These are phyloP conservation scores for Articulospora tetracladia DNA, from an alignment of 495 filamentous ascomycete species.

Conservation along the genomic window DNA sequence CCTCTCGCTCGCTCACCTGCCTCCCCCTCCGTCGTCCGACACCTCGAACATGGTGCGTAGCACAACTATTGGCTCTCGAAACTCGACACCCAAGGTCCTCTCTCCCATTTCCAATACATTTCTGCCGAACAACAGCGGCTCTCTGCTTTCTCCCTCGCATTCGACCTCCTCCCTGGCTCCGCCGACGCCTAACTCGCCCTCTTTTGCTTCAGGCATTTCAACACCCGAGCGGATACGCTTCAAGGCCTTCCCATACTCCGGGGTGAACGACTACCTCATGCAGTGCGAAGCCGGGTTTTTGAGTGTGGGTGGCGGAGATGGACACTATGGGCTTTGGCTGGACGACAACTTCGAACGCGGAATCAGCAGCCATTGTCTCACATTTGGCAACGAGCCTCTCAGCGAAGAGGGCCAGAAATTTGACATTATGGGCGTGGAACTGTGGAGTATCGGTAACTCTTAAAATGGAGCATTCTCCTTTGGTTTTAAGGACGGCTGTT, in stretches of 20 bases:
- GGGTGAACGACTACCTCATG: conserved; percentile 94
- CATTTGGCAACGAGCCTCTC: conserved; percentile 94
- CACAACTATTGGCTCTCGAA: conserved; percentile 51
- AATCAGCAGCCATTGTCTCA: conserved; percentile 74
- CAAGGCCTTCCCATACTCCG: conserved; percentile 95
- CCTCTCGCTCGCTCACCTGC: conserved; percentile 48
- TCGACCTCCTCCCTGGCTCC: conserved; percentile 21
- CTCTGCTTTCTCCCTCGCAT: conserved; percentile 55
- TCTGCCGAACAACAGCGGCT: conserved; percentile 59
- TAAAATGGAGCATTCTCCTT: too few species aligned
- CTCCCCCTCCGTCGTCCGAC: conserved; percentile 72
- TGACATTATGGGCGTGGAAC: conserved; percentile 84
- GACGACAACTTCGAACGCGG: conserved; percentile 85
- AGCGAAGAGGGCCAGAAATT: conserved; percentile 94
- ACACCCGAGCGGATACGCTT: conserved; percentile 66
- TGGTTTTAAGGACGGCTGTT: neutral
- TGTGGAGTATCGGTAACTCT: conserved; percentile 71
- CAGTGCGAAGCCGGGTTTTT: conserved; percentile 85
- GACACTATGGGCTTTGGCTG: conserved; percentile 90
- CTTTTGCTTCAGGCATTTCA: conserved; percentile 28
- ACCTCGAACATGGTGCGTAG: conserved; percentile 66
- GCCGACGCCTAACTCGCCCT: conserved; percentile 26
- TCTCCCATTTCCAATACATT: conserved; percentile 8
- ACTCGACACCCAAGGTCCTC: conserved; percentile 8
- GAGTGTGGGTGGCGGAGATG: conserved; percentile 79